Evolutionary conservation across 352 stramenopile genomes (phyloP), one percentile per base, ranked within the genome.

Genomic region (Pythium sukuiense): DNA sequence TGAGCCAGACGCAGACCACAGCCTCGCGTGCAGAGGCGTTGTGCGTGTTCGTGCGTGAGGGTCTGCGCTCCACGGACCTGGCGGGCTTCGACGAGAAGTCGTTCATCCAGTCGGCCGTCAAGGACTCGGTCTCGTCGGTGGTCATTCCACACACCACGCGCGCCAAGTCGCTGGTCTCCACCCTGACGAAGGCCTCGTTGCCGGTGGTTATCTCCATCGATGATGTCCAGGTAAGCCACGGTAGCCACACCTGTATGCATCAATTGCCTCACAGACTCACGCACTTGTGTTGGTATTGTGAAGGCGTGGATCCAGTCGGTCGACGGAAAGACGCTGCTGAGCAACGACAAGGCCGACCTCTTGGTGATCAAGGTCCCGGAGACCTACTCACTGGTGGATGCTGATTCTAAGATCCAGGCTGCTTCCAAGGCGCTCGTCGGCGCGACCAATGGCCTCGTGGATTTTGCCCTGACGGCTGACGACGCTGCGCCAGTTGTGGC

Each of bases 111-210:
- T 62, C 49, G 12, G 74, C 80, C 3, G 67, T 92, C 20, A 63
- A 77, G 37, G 65, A 50, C 29, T 78, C 83, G 8, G 65, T 37
- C 33, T 92, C 84, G 41, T 90, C 83, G 5, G 76, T 91, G 30
- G 79, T 89, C n/a, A 70, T 90, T 46, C 79, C 84, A 7, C 85
- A 93, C 61, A 92, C 86, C 48, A 93, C 73, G 12, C 86, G 86
- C 33, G 55, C 71, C 12, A 68, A 75, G 35, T 70, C 79, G 46
- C 72, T 90, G 53, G 61, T 41, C 14, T 41, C 48, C 13, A 62
- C 57, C 18, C 72, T 79, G 16, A 27, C 37, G 27, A 27, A 45
- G 27, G 50, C 65, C 0, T 41, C 63, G 7, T 66, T 59, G 18
- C 64, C 66, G 7, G 63, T 64, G 4, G 60, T 76, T 1, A 49